Base-by-base conservation (phyloP, 208 protist genomes). In the Histomonas meleagridis region DNA sequence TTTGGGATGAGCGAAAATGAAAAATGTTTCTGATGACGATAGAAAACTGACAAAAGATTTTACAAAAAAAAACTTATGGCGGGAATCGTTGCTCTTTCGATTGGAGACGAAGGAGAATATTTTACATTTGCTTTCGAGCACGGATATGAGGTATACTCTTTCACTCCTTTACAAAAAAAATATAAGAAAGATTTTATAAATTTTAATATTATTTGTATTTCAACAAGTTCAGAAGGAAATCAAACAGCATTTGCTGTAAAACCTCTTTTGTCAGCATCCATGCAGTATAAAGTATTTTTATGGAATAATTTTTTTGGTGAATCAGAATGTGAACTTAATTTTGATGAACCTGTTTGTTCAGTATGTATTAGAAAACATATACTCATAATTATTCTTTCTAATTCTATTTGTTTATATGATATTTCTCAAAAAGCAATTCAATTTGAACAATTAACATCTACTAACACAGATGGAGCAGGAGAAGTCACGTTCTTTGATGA, bases 141-240 rank as follows among this genome's bases (percentile, higher is more conserved):
- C n/a, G 60, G 60, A 3, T 65, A 32, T 65, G 16, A 40, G 0
- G 55, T 86, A 55, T 86, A 86, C 26, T 55, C 46, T 16, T 14
- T 86, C 0, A 46, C 51, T 10, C 76, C 76, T 32, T 28, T 86
- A 16, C 7, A 86, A n/a, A 32, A 18, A 51, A 86, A 43, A 53
- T 86, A 55, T n/a, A 86, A 86, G 38, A 86, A 86, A 86, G 76
- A 86, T 18, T 86, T 86, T 86, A 51, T 86, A 32, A 86, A 86
- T 57, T 55, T 86, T 57, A 86, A 51, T 51, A 43, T 86, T 10
- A 46, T 16, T 57, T 48, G 46, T 55, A 86, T 86, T 16, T 51
- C 76, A 0, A 86, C 46, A 5, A 51, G 16, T 32, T 26, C 26
- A 28, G 76, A 86, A 38, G 76, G 76, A 51, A 86, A 32, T 49